phyloP scores from a whole-genome alignment of 768 basidiomycete species.

The Russula dissimulans region DNA sequence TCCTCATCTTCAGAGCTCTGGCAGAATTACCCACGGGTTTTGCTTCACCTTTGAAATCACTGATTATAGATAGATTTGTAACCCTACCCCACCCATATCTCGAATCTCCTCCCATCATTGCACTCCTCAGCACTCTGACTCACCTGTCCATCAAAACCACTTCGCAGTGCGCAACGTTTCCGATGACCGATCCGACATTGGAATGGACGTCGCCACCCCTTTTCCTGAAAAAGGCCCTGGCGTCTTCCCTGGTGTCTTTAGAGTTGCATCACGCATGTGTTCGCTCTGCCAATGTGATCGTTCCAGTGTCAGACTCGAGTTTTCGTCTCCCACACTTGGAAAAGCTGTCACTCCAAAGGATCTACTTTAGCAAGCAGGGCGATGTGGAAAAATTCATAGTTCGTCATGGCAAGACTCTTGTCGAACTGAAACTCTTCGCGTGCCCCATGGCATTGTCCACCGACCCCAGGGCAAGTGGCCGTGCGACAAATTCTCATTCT shows the following conservation, averaged over 20 bases:
- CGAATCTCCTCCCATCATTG: not conserved
- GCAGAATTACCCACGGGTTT: not conserved
- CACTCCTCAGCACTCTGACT: not conserved
- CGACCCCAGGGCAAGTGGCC: not conserved
- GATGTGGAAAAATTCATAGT: slow-evolving; percentile 1
- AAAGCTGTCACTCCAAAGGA: slow-evolving; percentile 2
- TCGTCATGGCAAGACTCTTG: slow-evolving; percentile 4
- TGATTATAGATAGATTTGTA: not conserved
- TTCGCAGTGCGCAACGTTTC: not conserved
- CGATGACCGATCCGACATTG: not conserved
- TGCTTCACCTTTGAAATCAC: not conserved
- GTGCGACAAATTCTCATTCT: not conserved
- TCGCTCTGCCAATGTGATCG: not conserved
- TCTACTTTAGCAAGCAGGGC: not conserved
- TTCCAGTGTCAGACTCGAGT: not conserved
- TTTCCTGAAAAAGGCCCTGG: not conserved
- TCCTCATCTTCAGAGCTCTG: slow-evolving; percentile 6
- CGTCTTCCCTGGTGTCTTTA: slow-evolving; percentile 5
- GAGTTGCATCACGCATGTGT: not conserved
- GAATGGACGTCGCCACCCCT: not conserved
- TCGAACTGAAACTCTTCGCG: not conserved
- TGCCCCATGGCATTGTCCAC: slow-evolving; percentile 5
- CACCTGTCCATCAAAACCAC: not conserved
- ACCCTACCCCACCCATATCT: not conserved
- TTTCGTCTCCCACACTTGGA: not conserved